Evolutionary conservation across 2,329 filamentous ascomycete species (phyloP).

Genomic region (Aquanectria penicillioides): DNA sequence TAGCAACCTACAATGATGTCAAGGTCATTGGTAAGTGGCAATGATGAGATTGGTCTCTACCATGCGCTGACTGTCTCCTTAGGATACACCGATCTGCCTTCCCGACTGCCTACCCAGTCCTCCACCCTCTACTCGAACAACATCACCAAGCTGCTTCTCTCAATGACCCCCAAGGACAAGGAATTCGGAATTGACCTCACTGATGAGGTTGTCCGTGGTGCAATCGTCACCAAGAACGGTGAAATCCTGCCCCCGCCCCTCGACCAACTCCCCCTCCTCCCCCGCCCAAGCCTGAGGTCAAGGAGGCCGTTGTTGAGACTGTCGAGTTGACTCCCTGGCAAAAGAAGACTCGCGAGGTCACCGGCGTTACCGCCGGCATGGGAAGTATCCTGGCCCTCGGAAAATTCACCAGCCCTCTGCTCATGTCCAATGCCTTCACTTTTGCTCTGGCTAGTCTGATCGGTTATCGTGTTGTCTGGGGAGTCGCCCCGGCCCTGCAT

Average conservation of each 20-base stretch:
- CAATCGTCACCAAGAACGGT: constrained; percentile 84
- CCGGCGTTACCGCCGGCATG: constrained; percentile 81
- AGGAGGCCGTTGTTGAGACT: constrained; percentile 61
- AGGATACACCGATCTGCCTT: constrained; percentile 89
- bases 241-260: constrained; percentile 80
- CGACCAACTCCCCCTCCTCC: constrained; percentile 70
- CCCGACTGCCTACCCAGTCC: constrained; percentile 85
- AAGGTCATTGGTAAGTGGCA: constrained; percentile 77
- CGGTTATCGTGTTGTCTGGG: constrained; percentile 90
- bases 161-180: constrained; percentile 81
- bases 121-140: constrained; percentile 95
- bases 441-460: constrained; percentile 86
- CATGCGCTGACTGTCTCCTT: constrained; percentile 34
- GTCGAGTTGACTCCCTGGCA: constrained; percentile 84
- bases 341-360: constrained; percentile 79
- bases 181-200: constrained; percentile 82
- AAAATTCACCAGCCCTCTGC: constrained; percentile 82
- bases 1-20: constrained; percentile 78
- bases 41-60: constrained; percentile 16
- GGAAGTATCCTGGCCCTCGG: constrained; percentile 78
- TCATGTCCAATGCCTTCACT: constrained; percentile 89
- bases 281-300: constrained; percentile 51
- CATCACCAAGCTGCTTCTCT: constrained; percentile 87
- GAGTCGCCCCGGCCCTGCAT: constrained; percentile 83
- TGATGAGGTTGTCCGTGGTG: constrained; percentile 86